Conservation (phyloP, 192 early-diverging fungal species). For the Gonapodya sp. region DNA sequence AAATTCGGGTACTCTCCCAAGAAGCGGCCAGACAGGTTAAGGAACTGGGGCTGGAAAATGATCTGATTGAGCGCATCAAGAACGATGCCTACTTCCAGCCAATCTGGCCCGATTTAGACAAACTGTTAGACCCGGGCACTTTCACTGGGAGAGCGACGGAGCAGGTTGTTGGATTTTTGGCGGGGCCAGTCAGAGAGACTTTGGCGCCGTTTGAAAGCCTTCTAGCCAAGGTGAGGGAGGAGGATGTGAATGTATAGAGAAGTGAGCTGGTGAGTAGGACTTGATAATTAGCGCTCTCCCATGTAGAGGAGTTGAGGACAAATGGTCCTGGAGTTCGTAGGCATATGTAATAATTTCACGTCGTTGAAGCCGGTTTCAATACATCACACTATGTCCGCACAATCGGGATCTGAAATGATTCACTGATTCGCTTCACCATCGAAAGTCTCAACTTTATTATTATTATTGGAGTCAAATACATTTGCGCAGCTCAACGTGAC, state of each 20-base stretch:
- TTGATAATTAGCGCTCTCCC: too few species aligned
- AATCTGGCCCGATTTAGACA: constrained; percentile 56
- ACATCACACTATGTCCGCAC: too few species aligned
- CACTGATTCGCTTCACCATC: too few species aligned
- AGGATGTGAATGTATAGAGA: constrained; percentile 62
- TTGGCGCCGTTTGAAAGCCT: constrained; percentile 61
- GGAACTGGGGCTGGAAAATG: constrained; percentile 85
- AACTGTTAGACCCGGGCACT: constrained; percentile 75
- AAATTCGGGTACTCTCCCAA: constrained; percentile 90
- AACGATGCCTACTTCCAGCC: constrained; percentile 78
- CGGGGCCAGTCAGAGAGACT: constrained; percentile 69
- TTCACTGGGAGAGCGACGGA: constrained; percentile 91
- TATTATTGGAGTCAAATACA: too few species aligned
- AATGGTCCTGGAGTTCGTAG: too few species aligned
- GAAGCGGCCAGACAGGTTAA: constrained; percentile 88
- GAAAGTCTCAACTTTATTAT: too few species aligned
- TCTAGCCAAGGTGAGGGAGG: constrained; percentile 53
- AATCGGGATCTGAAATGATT: too few species aligned
- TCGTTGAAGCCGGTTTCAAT: too few species aligned
- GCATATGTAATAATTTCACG: too few species aligned
- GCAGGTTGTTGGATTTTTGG: constrained; percentile 82
- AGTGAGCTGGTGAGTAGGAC: too few species aligned
- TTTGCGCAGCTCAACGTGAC: too few species aligned
- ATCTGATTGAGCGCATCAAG: constrained; percentile 84
- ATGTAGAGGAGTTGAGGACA: too few species aligned